Evolutionary conservation across 768 basidiomycete species (phyloP), one percentile per base, ranked within the genome.

Genomic region (Erythrobasidium yunnanense): DNA sequence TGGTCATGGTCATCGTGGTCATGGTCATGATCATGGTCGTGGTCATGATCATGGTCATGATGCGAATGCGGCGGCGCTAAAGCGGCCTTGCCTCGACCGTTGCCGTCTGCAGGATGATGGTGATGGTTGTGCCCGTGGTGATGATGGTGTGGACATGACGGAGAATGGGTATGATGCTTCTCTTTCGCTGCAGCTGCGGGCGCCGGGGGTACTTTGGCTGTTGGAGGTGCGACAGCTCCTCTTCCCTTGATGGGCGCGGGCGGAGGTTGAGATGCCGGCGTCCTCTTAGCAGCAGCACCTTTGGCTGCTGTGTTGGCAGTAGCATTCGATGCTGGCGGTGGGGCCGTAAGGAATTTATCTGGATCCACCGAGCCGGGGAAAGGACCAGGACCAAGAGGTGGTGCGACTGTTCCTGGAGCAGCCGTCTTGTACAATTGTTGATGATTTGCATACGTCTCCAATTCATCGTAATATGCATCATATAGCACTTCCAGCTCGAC

Each of bases 401-500:
- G 88, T 70, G 90, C 85, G 73, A 91, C 81, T 11, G 38, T 42
- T 11, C 38, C 38, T n/a, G 38, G 38, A 11, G 38, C 49, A 73
- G 88, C 87, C 70, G 88, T 90, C 73, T 89, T 87, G 80, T 90
- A 91, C 79, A 85, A 88, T 83, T 90, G 88, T 82, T 93, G 90
- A 80, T 88, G 87, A 79, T 89, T 87, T 78, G 92, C 95, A 84
- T 97, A 97, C 81, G 87, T 86, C 83, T 95, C 90, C 81, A 99
- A 86, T 83, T 97, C 93, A 78, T 95, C 90, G 84, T 96, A 97
- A 83, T 97, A 99, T 81, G 92, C 91, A 83, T 96, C 93, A 84
- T 99, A 99, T 80, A 97, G 86, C 81, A 91, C 89, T 82, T 97
- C 90, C 78, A 99, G 87, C 82, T 99, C 95, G 80, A 92, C 89